Evolutionary conservation across 192 early-diverging fungal species (phyloP), one percentile per base, ranked within the genome.

Genomic region (Podochytrium sp.): DNA sequence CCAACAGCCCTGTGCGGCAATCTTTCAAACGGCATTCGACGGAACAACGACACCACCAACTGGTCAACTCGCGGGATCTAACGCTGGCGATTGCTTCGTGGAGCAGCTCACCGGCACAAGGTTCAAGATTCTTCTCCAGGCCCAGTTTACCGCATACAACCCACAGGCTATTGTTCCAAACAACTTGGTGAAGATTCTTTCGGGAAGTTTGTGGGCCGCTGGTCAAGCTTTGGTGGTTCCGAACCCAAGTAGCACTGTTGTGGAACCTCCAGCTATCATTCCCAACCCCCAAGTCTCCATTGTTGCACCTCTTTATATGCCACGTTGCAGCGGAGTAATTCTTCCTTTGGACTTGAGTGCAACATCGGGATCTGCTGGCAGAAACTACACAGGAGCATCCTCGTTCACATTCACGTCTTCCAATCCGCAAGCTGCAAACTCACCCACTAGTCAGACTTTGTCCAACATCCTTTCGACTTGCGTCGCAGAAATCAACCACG

Each of bases 141-240:
- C 74, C 6, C 25, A 40, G 35, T 75, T 75, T 41, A 34, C 74
- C 3, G 51, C 62, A 10, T 67, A 52, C 33, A 65, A 75, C 56
- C 4, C 49, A n/a, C 37, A 27, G 25, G 74, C 74, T 5, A 53
- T 75, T 53, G 74, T 65, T 38, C 74, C 74, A 6, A 12, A 16
- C 3, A 32, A 63, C 1, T 6, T 32, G 51, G 7, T 75, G 10
- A 29, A 18, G 7, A 50, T 67, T 16, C 29, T 52, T 20, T 18
- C 16, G 25, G 64, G 64, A 52, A 58, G 63, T 57, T 65, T 75
- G 35, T 75, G 74, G 74, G 57, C 57, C 29, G 40, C 57, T 1
- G 32, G 41, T n/a, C 63, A 65, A 20, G 35, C 18, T 5, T 43
- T 67, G 12, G 61, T 27, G 33, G 23, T 58, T 18, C n/a, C 40